Evolutionary conservation across 768 basidiomycete genomes (phyloP).

Genomic region (Leccinellum albellum): DNA sequence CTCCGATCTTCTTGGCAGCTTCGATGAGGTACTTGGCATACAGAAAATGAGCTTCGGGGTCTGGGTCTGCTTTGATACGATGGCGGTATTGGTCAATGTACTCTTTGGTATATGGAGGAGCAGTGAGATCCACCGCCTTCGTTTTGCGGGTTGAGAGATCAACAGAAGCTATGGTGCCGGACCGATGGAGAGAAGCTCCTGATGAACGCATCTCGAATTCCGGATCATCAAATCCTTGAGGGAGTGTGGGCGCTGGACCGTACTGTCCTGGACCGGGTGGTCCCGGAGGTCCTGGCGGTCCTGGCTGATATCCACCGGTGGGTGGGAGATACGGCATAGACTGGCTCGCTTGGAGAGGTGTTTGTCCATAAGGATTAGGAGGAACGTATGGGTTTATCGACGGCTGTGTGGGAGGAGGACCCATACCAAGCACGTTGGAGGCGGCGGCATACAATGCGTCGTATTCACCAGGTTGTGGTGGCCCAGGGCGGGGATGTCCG

Average conservation of each 20-base stretch:
- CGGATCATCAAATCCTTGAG: constrained; percentile 33
- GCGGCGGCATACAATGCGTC: constrained; percentile 70
- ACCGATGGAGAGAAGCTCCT: constrained; percentile 48
- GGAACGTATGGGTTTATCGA: constrained; percentile 19
- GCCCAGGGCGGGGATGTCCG: constrained; percentile 12
- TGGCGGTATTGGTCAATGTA: constrained; percentile 98
- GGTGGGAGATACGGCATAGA: constrained; percentile 33
- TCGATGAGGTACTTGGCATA: constrained; percentile 99
- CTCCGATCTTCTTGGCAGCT: constrained; percentile 88
- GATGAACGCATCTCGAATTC: constrained; percentile 53
- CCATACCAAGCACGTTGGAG: constrained; percentile 77
- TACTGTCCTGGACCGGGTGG: constrained; percentile 15
- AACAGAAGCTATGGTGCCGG: constrained; percentile 55
- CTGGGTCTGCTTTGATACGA: constrained; percentile 95
- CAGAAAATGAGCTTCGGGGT: constrained; percentile 95
- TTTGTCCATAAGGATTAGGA: constrained; percentile 21
- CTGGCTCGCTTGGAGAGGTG: constrained; percentile 26
- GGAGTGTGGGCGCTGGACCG: constrained; percentile 24
- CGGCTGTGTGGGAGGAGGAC: constrained; percentile 42
- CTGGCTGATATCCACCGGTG: constrained; percentile 22
- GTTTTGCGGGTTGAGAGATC: constrained; percentile 58
- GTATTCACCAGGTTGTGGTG: constrained; percentile 40
- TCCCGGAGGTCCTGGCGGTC: constrained; percentile 7
- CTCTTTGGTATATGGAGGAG: constrained; percentile 89
- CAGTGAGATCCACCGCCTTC: constrained; percentile 77